These are phyloP conservation scores for Gremmenia infestans DNA, from an alignment of 2,329 filamentous ascomycete species.

Conservation along the genomic window DNA sequence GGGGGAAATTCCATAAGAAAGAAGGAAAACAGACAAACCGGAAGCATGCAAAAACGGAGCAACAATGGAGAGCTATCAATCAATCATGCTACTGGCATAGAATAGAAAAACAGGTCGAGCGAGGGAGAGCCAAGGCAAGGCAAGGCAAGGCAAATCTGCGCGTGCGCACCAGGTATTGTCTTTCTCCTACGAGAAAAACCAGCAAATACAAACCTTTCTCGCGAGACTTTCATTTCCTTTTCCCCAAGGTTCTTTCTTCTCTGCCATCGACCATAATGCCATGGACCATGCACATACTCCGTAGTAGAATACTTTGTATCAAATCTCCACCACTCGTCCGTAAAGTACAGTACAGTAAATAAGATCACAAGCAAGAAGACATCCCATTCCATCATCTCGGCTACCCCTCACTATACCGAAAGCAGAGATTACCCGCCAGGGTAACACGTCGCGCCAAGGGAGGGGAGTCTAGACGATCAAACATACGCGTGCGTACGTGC, in stretches of 20 bases:
- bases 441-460: neutral
- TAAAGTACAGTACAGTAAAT: too few relatives aligned
- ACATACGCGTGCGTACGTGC: neutral
- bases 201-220: neutral
- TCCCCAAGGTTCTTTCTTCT: neutral
- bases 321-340: neutral
- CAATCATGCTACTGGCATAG: neutral
- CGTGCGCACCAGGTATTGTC: neutral
- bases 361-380: neutral
- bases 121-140: neutral
- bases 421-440: conserved; percentile 1
- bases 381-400: neutral
- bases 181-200: neutral
- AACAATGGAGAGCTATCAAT: neutral
- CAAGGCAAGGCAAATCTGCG: neutral
- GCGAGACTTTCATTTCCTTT: neutral
- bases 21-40: neutral
- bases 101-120: neutral
- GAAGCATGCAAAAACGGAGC: neutral
- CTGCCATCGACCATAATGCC: neutral
- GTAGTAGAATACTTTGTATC: neutral
- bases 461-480: neutral
- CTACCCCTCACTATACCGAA: neutral
- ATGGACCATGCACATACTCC: too few relatives aligned
- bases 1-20: neutral